These are phyloP conservation scores for Dioszegia aurantiaca DNA, from an alignment of 768 basidiomycete species.

Conservation along the genomic window DNA sequence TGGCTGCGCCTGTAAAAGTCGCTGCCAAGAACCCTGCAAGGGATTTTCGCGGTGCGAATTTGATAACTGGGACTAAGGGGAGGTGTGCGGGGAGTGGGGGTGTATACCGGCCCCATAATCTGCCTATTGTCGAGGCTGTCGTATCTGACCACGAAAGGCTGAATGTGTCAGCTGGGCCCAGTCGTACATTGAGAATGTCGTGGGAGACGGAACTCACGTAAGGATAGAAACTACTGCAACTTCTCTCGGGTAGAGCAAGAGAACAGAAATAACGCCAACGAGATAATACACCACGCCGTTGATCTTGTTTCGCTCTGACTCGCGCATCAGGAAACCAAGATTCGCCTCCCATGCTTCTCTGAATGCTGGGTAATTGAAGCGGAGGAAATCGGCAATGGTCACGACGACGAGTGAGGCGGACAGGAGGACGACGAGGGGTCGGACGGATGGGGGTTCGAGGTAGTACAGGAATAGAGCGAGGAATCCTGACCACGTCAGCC, in stretches of 20 bases:
- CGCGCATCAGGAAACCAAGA: conserved; percentile 83
- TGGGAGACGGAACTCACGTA: conserved; percentile 67
- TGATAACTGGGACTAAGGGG: conserved; percentile 57
- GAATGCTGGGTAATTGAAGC: conserved; percentile 65
- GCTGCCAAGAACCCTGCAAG: conserved; percentile 81
- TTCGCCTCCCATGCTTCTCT: conserved; percentile 67
- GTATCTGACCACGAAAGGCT: conserved; percentile 97
- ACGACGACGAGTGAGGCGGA: conserved; percentile 67
- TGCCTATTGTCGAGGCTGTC: conserved; percentile 84
- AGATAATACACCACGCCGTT: conserved; percentile 94
- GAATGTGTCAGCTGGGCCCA: too few relatives aligned
- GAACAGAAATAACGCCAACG: conserved; percentile 73
- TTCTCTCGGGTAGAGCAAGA: conserved; percentile 75
- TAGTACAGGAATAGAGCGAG: conserved; percentile 63
- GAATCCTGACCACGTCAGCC: conserved; percentile 57
- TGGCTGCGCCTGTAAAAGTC: conserved; percentile 65
- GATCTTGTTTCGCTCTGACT: conserved; percentile 73
- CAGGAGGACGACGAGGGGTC: conserved; percentile 62
- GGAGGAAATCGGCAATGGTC: conserved; percentile 69
- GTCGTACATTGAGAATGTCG: conserved; percentile 1
- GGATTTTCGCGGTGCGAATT: conserved; percentile 76
- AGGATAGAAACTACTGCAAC: conserved; percentile 85
- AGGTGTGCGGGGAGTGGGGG: conserved; percentile 59
- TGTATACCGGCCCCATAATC: conserved; percentile 73
- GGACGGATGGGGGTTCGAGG: conserved; percentile 56